Base-by-base conservation (phyloP, 225 moss, liverwort and hornwort species). In the Takakia lepidozioides region DNA sequence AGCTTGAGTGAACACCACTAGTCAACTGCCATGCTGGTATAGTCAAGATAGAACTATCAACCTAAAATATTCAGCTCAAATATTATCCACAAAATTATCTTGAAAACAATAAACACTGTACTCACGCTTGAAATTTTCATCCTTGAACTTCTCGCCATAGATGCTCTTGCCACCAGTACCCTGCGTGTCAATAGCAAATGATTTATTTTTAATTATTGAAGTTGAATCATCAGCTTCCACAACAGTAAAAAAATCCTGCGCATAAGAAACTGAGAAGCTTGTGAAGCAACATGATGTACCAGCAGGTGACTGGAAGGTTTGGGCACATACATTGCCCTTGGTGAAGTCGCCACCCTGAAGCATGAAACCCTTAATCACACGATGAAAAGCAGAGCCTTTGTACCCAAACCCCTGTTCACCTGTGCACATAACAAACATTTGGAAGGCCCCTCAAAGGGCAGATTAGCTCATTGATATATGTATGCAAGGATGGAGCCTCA, bases 341-440 rank as follows among this genome's bases (percentile, higher is more conserved):
- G 84, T 78, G 29, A 92, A 92, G 59, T 92, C 91, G 47, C 87
- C 91, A 51, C 91, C 91, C 69, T 92, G 91, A 28, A 92, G 87
- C 91, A 92, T 92, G 52, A 92, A 92, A 3, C 84, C 25, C 65
- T 80, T 76, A 57, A 92, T 92, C 3, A 92, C 76, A 38, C 91
- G 87, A 45, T 92, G 91, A 59, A 92, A 92, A 6, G 49, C 38
- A 20, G 84, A 79, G 23, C 58, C 71, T 61, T 92, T 81, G 64
- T 64, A 87, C 15, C 87, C 87, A 40, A 76, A 87, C 15, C 87
- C 87, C 62, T 87, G 84, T 64, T 87, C 91, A 54, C 87, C 87
- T 87, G 58, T 30, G 17, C n/a, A 54, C 11, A 29, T 4, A 37
- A 19, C 0, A 46, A 4, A 2, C 35, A 0, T 10, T 25, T 10